Evolutionary conservation across 495 filamentous ascomycete genomes (phyloP), one percentile per base, ranked within the genome.

Genomic region (Aspergillus conjunctus): DNA sequence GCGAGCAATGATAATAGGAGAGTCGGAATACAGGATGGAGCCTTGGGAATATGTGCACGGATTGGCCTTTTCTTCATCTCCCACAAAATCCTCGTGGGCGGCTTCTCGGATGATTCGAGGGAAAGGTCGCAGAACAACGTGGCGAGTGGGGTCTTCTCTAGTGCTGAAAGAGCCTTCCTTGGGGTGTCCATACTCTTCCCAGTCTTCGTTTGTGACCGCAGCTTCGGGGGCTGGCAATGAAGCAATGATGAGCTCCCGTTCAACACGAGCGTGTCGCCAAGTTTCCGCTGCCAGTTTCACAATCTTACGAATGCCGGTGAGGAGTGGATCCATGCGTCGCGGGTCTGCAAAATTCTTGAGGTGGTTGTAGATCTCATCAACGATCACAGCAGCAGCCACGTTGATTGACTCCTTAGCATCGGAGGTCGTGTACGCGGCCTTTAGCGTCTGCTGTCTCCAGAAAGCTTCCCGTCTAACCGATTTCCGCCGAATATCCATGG

Each of bases 271-370:
- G 65, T 85, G 83, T 20, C 85, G 72, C 85, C 85, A 88, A 4
- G 85, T 87, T 57, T 88, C 85, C 0, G 85, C 83, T 0, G 85
- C 85, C 7, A 84, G 76, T 58, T 88, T 88, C 20, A 88, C 85
- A 49, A 87, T 84, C 54, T 80, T 79, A 26, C 81, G 73, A 10
- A 88, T 80, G 9, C 74, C 78, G 1, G 69, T 76, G 12, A 77
- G 69, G 9, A 87, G 75, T 3, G 79, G 68, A 34, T 88, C 83
- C 39, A 83, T 73, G 54, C 81, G 80, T 14, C 73, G 75, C 15
- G 81, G 79, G 51, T 85, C 83, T 5, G 82, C 79, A 53, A 87
- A 87, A 56, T 83, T 81, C 57, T 78, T 81, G 64, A 88, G 80
- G 18, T 81, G 79, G 55, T 77, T 77, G 37, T 85, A 73, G 52